A percentile compares a stretch with the other conserved stretches of the same genome.
Conservation (phyloP, 179 eudicot species). For the Carnegiea gigantea region DNA sequence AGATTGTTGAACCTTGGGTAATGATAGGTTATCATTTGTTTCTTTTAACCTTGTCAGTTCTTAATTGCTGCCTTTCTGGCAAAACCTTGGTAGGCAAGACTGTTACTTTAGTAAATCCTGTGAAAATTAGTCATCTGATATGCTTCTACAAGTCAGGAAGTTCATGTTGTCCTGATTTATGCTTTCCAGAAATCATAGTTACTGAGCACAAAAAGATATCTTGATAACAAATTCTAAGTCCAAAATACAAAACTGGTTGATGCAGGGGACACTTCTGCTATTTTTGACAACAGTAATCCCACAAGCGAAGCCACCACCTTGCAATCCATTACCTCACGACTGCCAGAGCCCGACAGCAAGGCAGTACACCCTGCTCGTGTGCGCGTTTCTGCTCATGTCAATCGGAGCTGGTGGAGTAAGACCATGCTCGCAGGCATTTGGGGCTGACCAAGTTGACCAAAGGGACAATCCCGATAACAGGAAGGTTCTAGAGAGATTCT, state of each 20-base stretch:
- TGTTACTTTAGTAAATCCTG: neutral
- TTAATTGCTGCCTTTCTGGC: neutral
- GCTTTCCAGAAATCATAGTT: neutral
- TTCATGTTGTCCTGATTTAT: neutral
- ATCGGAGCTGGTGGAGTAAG: slow-evolving; percentile 87
- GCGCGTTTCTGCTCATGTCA: slow-evolving; percentile 63
- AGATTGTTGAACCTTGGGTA: too few species aligned
- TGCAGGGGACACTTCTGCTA: slow-evolving; percentile 68
- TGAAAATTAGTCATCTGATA: neutral
- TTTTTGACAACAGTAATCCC: slow-evolving; percentile 86
- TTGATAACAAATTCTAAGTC: neutral
- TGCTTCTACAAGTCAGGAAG: neutral
- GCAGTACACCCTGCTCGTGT: slow-evolving; percentile 46
- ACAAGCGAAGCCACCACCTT: slow-evolving; percentile 59
- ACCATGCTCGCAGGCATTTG: slow-evolving; percentile 84
- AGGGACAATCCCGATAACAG: slow-evolving; percentile 42
- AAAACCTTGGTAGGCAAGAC: neutral
- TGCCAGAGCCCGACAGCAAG: slow-evolving; percentile 57
- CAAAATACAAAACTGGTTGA: neutral
- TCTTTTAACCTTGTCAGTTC: neutral
- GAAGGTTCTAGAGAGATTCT: slow-evolving; percentile 65
- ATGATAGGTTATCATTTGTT: too few species aligned
- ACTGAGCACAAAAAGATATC: neutral
- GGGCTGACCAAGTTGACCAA: slow-evolving; percentile 78
- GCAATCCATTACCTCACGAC: slow-evolving; percentile 35